Conservation (phyloP, 805 yeast genomes). For the Priceomyces medius region DNA sequence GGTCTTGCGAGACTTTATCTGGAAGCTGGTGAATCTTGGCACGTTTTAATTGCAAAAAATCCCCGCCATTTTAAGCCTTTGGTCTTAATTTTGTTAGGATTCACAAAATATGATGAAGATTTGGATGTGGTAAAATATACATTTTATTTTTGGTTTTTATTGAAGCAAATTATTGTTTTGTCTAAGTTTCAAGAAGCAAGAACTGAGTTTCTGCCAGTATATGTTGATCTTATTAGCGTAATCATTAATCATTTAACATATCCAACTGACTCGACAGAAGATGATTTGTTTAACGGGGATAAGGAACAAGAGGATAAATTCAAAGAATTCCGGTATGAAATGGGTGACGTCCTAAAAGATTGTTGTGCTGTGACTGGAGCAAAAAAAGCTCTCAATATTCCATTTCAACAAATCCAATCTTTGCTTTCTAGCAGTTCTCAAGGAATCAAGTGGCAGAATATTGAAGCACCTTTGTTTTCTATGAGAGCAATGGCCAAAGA, state of each 20-base stretch:
- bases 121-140: slow-evolving; percentile 87
- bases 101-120: slow-evolving; percentile 75
- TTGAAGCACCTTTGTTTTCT: slow-evolving; percentile 88
- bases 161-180: slow-evolving; percentile 68
- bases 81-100: slow-evolving; percentile 68
- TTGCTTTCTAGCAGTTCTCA: slow-evolving; percentile 33
- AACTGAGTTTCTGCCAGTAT: slow-evolving; percentile 51
- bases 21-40: slow-evolving; percentile 97
- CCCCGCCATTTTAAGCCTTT: slow-evolving; percentile 71
- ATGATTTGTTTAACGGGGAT: slow-evolving; percentile 57
- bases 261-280: slow-evolving; percentile 45
- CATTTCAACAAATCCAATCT: slow-evolving; percentile 59
- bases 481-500: slow-evolving; percentile 95
- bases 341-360: slow-evolving; percentile 97
- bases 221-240: slow-evolving; percentile 54
- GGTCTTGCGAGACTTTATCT: slow-evolving; percentile 75
- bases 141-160: slow-evolving; percentile 85
- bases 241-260: slow-evolving; percentile 72
- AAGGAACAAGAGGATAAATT: slow-evolving; percentile 88
- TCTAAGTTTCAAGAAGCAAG: slow-evolving; percentile 57
- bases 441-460: slow-evolving; percentile 68
- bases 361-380: slow-evolving; percentile 92
- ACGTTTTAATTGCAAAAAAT: slow-evolving; percentile 70
- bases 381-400: slow-evolving; percentile 63
- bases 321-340: slow-evolving; percentile 89